These are phyloP conservation scores for Penicillium riverlandense DNA, from an alignment of 495 filamentous ascomycete species.

Conservation along the genomic window DNA sequence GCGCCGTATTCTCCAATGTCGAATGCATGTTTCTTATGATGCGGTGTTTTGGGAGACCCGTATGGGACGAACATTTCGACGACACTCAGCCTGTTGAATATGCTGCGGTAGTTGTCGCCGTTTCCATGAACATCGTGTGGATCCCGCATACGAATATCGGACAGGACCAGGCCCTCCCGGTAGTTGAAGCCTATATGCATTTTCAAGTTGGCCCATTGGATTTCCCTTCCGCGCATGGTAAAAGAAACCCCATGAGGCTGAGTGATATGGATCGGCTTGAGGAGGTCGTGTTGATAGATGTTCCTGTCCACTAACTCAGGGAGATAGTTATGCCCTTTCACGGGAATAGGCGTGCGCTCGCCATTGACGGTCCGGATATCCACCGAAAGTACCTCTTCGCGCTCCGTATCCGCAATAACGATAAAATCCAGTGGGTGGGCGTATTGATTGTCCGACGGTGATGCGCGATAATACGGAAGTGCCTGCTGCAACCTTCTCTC, in stretches of 20 bases:
- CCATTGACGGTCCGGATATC: conserved; percentile 78
- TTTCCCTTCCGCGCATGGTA: conserved; percentile 30
- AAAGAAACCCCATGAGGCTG: conserved; percentile 34
- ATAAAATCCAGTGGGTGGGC: conserved; percentile 33
- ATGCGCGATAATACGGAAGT: conserved; percentile 34
- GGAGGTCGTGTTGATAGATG: conserved; percentile 25
- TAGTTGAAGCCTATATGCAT: conserved; percentile 63
- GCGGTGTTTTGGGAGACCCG: conserved; percentile 62
- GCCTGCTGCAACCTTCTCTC: conserved; percentile 32
- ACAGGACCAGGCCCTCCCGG: conserved; percentile 61
- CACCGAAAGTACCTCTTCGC: conserved; percentile 87
- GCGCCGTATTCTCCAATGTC: conserved; percentile 72
- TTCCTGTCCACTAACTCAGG: conserved; percentile 28
- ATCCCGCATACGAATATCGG: conserved; percentile 41
- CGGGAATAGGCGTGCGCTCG: conserved; percentile 49
- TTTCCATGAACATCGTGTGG: conserved; percentile 49
- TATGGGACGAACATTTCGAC: conserved; percentile 79
- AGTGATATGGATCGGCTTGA: conserved; percentile 33
- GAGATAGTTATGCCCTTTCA: conserved; percentile 46
- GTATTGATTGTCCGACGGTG: conserved; percentile 40
- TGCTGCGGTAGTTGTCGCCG: conserved; percentile 26
- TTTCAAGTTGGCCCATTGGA: conserved; percentile 32
- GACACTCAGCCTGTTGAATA: conserved; percentile 63
- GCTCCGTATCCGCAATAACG: conserved; percentile 57
- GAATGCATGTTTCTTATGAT: conserved; percentile 72